Percentiles rank a stretch among this genome's conserved stretches.
phyloP scores from a whole-genome alignment of 768 basidiomycete species.

The Mycena filopes region DNA sequence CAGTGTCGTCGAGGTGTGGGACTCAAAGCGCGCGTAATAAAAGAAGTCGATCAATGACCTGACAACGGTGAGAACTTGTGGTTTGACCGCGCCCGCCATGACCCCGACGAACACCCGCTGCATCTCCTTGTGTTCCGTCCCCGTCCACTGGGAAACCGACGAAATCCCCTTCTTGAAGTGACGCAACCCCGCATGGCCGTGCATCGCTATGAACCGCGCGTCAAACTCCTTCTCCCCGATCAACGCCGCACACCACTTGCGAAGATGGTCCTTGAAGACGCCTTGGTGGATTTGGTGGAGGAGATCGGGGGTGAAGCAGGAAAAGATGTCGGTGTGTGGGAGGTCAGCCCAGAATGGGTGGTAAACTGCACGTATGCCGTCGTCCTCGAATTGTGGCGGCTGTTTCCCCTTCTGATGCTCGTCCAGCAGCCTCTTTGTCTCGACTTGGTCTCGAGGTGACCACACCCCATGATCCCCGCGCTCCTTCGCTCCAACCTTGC shows the following conservation, averaged over 20 bases:
- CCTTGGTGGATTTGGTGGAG: conserved; percentile 6
- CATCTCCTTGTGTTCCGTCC: conserved; percentile 23
- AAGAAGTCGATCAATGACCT: conserved; percentile 39
- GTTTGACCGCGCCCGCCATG: conserved; percentile 30
- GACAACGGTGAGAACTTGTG: conserved; percentile 34
- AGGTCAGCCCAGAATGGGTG: conserved; percentile 9
- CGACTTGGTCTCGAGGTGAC: neutral
- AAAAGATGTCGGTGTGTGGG: conserved; percentile 5
- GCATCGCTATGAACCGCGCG: neutral
- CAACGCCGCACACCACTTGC: neutral
- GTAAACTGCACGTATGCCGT: neutral
- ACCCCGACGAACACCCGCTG: conserved; percentile 37
- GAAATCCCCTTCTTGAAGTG: conserved; percentile 9
- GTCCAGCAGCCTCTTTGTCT: neutral
- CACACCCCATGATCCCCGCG: neutral
- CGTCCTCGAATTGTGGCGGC: neutral
- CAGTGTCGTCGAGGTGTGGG: conserved; percentile 4
- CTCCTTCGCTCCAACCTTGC: conserved; percentile 30
- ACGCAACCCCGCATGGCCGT: neutral
- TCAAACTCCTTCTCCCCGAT: conserved; percentile 9
- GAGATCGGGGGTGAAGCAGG: conserved; percentile 5
- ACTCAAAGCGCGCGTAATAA: conserved; percentile 20
- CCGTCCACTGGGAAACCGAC: neutral
- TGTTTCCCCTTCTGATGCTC: conserved; percentile 1
- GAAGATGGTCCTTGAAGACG: conserved; percentile 2